Evolutionary conservation across 1,284 basidiomycete species (phyloP).

Genomic region (Pascua guehoae): DNA sequence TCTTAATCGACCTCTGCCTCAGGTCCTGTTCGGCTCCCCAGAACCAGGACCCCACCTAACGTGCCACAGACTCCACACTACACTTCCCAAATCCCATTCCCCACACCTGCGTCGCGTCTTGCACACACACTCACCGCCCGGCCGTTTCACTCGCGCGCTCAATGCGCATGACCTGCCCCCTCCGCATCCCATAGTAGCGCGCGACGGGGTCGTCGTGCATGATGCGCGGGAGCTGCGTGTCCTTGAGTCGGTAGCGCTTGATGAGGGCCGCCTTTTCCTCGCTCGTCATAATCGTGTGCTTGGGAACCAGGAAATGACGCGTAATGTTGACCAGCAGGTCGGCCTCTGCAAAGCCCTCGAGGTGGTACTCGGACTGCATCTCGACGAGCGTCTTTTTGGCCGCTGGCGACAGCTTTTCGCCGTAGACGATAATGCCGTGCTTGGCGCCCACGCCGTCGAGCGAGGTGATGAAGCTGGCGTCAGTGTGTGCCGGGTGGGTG

Average conservation of each 20-base stretch:
- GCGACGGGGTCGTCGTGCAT: conserved; percentile 95
- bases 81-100: neutral
- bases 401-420: conserved; percentile 92
- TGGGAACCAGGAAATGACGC: conserved; percentile 89
- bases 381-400: conserved; percentile 93
- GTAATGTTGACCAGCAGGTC: conserved; percentile 98
- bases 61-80: neutral
- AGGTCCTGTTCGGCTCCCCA: neutral
- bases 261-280: conserved; percentile 86
- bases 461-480: conserved; percentile 70
- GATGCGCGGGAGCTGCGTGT: conserved; percentile 96
- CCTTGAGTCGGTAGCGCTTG: conserved; percentile 92
- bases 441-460: conserved; percentile 86
- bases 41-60: too few species aligned
- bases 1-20: neutral
- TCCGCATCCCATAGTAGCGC: conserved; percentile 89
- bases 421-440: conserved; percentile 91
- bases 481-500: neutral
- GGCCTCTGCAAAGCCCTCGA: conserved; percentile 96
- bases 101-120: too few species aligned
- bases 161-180: conserved; percentile 98
- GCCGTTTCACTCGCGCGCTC: conserved; percentile 94
- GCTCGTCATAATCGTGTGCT: conserved; percentile 79
- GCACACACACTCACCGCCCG: conserved; percentile 61
- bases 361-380: conserved; percentile 76